Conservation (phyloP, 2,329 filamentous ascomycete genomes). For the Zelopaecilomyces penicillatus region DNA sequence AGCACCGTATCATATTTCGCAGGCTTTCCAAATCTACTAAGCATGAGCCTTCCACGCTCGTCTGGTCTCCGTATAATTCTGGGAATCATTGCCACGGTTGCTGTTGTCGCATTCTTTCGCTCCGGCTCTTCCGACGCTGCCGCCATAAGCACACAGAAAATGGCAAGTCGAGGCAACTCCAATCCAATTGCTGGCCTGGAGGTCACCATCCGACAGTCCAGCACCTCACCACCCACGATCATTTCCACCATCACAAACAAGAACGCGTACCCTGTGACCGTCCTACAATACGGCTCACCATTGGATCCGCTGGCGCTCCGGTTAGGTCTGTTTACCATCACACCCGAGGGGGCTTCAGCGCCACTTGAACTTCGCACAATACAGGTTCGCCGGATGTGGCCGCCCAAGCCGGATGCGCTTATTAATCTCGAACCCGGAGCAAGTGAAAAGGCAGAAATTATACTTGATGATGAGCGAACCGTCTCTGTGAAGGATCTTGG, state of each 20-base stretch:
- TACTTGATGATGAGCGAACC: constrained; percentile 25
- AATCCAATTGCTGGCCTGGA: constrained; percentile 19
- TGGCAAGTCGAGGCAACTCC: constrained; percentile 6
- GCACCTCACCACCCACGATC: constrained; percentile 27
- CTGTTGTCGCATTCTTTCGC: constrained; percentile 11
- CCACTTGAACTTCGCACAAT: constrained; percentile 30
- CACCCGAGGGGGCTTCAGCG: constrained; percentile 21
- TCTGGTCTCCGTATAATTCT: constrained; percentile 3
- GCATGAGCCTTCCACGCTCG: neutral
- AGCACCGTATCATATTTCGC: too few relatives aligned
- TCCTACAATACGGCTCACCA: constrained; percentile 37
- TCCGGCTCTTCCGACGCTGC: constrained; percentile 10
- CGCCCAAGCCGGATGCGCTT: constrained; percentile 28
- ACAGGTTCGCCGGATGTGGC: constrained; percentile 32
- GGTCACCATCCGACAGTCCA: constrained; percentile 24
- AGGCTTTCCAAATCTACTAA: too few relatives aligned
- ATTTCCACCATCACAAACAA: constrained; percentile 32
- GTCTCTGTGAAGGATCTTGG: constrained; percentile 18
- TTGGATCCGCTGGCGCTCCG: constrained; percentile 34
- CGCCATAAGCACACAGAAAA: constrained; percentile 9
- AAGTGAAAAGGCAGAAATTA: constrained; percentile 24
- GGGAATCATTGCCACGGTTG: constrained; percentile 12
- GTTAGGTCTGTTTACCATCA: constrained; percentile 34
- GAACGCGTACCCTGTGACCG: constrained; percentile 27
- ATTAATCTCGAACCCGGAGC: constrained; percentile 31